Base-by-base conservation (phyloP, 1,139 yeast species). In the Pichia sp. region DNA sequence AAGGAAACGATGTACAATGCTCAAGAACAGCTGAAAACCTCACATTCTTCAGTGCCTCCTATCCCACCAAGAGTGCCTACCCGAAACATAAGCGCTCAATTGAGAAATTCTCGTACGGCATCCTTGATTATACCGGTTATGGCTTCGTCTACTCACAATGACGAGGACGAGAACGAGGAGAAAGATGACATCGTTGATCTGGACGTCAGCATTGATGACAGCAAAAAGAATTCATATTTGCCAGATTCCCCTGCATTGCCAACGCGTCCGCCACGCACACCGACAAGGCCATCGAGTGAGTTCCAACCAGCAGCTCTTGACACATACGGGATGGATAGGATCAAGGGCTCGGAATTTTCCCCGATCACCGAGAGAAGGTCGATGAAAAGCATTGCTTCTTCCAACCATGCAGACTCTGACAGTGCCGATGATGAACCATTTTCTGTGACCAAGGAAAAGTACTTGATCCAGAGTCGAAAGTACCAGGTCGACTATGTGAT, bases 291-390 rank as follows among this genome's bases (percentile, higher is more conserved):
- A 1, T 30, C 47, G 6, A n/a, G 8, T 19, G 45, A 50, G 41
- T 45, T 46, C 37, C 30, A 48, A 18, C 49, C 53, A 1, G 42
- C 45, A n/a, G 25, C 36, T 1, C 34, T 50, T n/a, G 49, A 46
- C 8, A 44, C 23, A 12, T 52, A 52, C 18, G 58, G 60, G 5
- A 53, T 52, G 43, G 58, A 58, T 18, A 55, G 64, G 13, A 26
- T 58, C 19, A 48, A 53, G 9, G 53, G 61, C 10, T 58, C 59
- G 8, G 54, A 59, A 4, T 60, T 59, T 42, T 63, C 62, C 10
- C 43, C 55, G 7, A 54, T 52, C 6, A 55, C 63, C 0, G 56
- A 61, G 2, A 40, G 43, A 19, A 31, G n/a, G 8, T 25, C n/a
- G 2, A 48, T 52, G 26, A 23, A 13, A 12, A 41, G 43, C 21